phyloP scores from a whole-genome alignment of 2,329 filamentous ascomycete species.

The Calonectria hongkongensis region DNA sequence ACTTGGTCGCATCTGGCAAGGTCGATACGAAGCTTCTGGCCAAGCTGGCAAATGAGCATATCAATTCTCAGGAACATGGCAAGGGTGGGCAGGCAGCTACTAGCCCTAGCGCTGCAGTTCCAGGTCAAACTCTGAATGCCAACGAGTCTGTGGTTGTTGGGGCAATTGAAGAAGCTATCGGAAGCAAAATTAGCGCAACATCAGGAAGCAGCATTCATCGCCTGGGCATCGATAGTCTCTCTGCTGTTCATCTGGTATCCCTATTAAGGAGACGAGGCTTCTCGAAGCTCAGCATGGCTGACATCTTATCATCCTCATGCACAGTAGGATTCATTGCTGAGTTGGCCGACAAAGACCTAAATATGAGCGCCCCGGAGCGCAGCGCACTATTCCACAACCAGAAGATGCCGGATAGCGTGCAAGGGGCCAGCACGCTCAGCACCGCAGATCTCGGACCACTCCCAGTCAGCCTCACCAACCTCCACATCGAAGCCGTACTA shows the following conservation, averaged over 20 bases:
- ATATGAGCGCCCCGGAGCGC: no score
- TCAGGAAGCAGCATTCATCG: slow-evolving; percentile 10
- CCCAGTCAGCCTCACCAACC: neutral
- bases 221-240: slow-evolving; percentile 15
- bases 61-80: neutral
- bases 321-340: neutral
- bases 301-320: slow-evolving; percentile 1
- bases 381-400: neutral
- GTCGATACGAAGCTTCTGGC: slow-evolving; percentile 2
- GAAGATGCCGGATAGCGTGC: neutral
- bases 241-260: slow-evolving; percentile 1
- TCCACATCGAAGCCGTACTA: neutral
- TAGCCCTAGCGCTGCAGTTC: no score
- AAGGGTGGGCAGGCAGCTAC: neutral
- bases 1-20: neutral
- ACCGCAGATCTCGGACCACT: neutral
- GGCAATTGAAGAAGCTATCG: slow-evolving; percentile 5
- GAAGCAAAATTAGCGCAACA: neutral
- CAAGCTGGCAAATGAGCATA: slow-evolving; percentile 8
- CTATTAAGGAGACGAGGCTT: neutral
- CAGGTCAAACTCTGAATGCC: neutral
- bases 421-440: neutral
- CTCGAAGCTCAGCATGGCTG: neutral
- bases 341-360: neutral
- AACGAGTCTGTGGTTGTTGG: neutral